Conservation (phyloP, 1,284 basidiomycete species). For the Heterobasidion parviporum region DNA sequence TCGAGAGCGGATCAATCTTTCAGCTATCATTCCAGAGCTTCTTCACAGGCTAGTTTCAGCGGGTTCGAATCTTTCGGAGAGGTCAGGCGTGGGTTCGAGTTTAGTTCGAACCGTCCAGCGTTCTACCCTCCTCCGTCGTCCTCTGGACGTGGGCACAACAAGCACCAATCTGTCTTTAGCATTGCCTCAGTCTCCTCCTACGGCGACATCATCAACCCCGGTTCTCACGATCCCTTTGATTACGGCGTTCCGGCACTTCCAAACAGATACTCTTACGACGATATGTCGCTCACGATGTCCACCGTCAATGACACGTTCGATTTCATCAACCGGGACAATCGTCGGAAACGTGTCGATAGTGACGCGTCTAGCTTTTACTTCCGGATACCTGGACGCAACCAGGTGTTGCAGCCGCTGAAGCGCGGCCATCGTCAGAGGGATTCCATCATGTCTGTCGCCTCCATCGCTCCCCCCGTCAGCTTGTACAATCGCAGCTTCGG, state of each 20-base stretch:
- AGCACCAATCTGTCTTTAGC: slow-evolving; percentile 61
- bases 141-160: slow-evolving; percentile 29
- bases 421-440: slow-evolving; percentile 36
- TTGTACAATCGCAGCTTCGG: slow-evolving; percentile 59
- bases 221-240: slow-evolving; percentile 67
- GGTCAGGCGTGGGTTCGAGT: slow-evolving; percentile 67
- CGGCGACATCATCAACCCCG: slow-evolving; percentile 57
- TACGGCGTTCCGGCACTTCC: slow-evolving; percentile 47
- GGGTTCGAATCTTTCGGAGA: slow-evolving; percentile 70
- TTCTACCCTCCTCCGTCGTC: slow-evolving; percentile 53
- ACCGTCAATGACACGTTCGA: slow-evolving; percentile 68
- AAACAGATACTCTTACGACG: slow-evolving; percentile 48
- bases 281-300: slow-evolving; percentile 46
- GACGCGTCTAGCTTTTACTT: slow-evolving; percentile 74
- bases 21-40: slow-evolving; percentile 31
- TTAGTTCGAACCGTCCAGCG: slow-evolving; percentile 45
- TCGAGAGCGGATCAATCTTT: slow-evolving; percentile 13
- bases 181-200: slow-evolving; percentile 80
- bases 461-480: slow-evolving; percentile 58
- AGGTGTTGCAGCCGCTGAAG: slow-evolving; percentile 17
- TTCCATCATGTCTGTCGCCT: slow-evolving; percentile 37
- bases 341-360: slow-evolving; percentile 56
- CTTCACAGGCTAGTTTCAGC: slow-evolving; percentile 55
- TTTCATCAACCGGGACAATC: slow-evolving; percentile 37
- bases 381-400: slow-evolving; percentile 24